Base-by-base conservation (phyloP, 768 basidiomycete species). In the Lactarius trivialis region DNA sequence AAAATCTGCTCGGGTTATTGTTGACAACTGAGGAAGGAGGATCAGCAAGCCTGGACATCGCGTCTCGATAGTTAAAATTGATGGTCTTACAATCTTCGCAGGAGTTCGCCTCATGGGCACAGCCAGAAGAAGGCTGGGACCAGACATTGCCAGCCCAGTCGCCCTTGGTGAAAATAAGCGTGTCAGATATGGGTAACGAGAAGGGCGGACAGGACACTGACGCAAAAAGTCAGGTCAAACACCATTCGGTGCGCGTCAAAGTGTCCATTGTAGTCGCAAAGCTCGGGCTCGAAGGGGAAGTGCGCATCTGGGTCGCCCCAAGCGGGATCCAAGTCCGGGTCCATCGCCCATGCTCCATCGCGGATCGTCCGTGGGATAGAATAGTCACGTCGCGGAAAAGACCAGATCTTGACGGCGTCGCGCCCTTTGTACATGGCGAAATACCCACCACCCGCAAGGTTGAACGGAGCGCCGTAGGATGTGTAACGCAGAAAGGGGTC, bases 221-320 rank as follows among this genome's bases (percentile, higher is more conserved):
- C 84, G 67, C 85, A 86, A 63, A 86, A 81, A 30, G 85, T 86
- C 60, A 81, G 70, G 67, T 86, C 82, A 63, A 86, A 84, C 30
- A 85, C 73, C 37, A 85, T 76, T 8, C 69, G 63, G 64, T 86
- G 84, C 7, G 73, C 71, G 61, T 84, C 70, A 67, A 86, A 85
- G 68, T 83, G 81, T 41, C 74, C 66, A 30, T 72, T 70, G 63
- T 86, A 82, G 67, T 82, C 77, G 69, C 85, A 88, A 37, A 70
- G 70, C 4, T 14, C 37, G 7, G 71, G 69, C 53, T 72, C 69
- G n/a, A 70, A 70, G 15, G 80, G 45, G n/a, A 48, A 48, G 21
- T 48, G 2, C 6, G 45, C 45, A 2, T 24, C 45, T 6, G 45
- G 45, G 11, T 24, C 5, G 24, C 24, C 45, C 45, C 45, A 48